Percentiles rank a stretch among this genome's conserved stretches.
These are phyloP conservation scores for Talaromyces sp. DNA, from an alignment of 2,329 filamentous ascomycete species.

Conservation along the genomic window DNA sequence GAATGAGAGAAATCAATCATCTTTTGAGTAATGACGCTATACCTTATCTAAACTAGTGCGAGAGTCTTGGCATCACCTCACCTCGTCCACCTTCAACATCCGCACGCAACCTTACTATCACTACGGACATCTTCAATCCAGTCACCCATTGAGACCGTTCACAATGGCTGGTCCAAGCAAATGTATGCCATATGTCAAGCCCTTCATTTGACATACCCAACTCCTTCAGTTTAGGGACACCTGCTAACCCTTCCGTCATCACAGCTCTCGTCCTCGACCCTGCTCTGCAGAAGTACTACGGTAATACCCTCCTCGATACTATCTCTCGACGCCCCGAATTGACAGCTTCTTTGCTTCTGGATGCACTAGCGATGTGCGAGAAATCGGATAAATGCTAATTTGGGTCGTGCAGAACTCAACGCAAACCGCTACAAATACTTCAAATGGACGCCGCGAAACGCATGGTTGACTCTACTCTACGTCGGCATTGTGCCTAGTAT, in stretches of 20 bases:
- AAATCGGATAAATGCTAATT: neutral
- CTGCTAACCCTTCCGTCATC: neutral
- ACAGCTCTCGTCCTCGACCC: constrained; percentile 43
- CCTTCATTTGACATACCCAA: neutral
- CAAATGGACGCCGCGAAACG: constrained; percentile 83
- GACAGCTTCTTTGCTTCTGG: no score
- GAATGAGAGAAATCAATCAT: no score
- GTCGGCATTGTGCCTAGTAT: constrained; percentile 68
- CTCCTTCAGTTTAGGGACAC: neutral
- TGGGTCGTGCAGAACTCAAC: constrained; percentile 63
- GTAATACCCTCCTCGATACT: constrained; percentile 33
- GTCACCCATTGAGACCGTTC: neutral
- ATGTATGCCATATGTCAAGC: constrained; percentile 32
- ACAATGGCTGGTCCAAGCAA: constrained; percentile 52
- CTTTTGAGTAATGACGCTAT: neutral
- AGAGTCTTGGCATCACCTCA: constrained; percentile 4
- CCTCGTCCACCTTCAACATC: constrained; percentile 5
- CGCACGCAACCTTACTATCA: constrained; percentile 1
- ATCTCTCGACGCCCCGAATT: no score
- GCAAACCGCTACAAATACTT: constrained; percentile 90
- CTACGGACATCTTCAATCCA: neutral
- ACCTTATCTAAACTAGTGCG: neutral
- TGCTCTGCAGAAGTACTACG: constrained; percentile 50
- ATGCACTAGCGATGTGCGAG: neutral
- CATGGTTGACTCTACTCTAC: constrained; percentile 75